Evolutionary conservation across 805 yeast species (phyloP), one percentile per base, ranked within the genome.

Genomic region (Metschnikowia sp.): DNA sequence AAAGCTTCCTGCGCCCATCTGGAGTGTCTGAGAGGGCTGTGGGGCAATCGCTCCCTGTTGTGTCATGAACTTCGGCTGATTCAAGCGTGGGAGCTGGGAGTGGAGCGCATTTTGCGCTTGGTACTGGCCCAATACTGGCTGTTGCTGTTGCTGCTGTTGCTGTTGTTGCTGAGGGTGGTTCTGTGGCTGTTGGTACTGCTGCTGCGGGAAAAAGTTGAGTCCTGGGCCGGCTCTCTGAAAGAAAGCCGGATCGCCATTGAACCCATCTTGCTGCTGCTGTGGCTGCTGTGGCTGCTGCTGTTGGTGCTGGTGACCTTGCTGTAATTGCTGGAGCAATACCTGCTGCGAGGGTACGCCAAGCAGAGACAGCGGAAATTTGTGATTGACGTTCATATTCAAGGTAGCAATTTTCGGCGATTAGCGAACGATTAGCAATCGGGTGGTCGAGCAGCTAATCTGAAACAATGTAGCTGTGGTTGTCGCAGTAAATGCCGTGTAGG

Each of bases 291-390:
- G 65, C 33, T 57, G 65, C n/a, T 64, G 72, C 12, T 59, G 67
- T 18, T 68, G 66, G 10, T 69, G 66, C 35, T 55, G 62, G 11
- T 63, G 71, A 11, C 70, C 71, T 41, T 68, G 74, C 48, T 69
- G 77, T 44, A 71, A 63, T 51, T 70, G 76, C 54, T 69, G 76
- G 44, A 70, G 62, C 51, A 72, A 62, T 13, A 70, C 61, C 54
- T 71, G 77, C 51, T 72, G 77, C 29, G 74, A 70, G 45, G 71
- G 77, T 43, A 69, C 55, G 48, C 63, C 63, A 49, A 58, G 70
- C 42, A 52, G 62, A 29, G 47, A 36, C 50, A 44, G 58, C 42
- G 52, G 61, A 53, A 51, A 58, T 44, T 58, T 59, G 50, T 52
- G 58, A 30, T 53, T 58, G 36, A 53, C 39, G 50, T 60, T 60